Conservation (phyloP, 345 rosid species). For the Psidium friedrichsthalianum region DNA sequence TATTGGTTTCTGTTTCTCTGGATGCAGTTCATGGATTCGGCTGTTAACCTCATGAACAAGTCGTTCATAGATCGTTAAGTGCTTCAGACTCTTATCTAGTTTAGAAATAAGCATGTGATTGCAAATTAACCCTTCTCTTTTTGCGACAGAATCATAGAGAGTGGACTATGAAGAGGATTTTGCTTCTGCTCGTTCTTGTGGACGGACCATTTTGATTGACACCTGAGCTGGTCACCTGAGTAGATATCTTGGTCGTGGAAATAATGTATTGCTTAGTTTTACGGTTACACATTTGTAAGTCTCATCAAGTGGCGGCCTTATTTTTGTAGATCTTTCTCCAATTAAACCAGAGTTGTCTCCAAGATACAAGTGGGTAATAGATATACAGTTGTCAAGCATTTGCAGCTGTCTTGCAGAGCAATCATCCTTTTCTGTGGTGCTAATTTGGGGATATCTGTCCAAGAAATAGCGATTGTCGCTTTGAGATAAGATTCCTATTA, state of each 20-base stretch:
- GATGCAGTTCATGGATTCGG: slow-evolving; percentile 86
- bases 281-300: background rate
- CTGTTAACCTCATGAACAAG: slow-evolving; percentile 76
- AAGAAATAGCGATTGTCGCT: background rate
- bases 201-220: background rate
- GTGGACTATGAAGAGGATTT: background rate
- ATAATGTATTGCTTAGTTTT: background rate
- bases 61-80: slow-evolving; percentile 67
- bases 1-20: background rate
- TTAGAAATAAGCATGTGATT: background rate
- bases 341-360: background rate
- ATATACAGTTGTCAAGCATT: background rate
- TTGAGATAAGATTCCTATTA: background rate
- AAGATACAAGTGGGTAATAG: background rate
- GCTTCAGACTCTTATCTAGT: background rate
- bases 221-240: background rate
- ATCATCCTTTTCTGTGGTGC: background rate
- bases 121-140: background rate
- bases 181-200: background rate
- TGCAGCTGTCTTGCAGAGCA: background rate
- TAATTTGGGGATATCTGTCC: background rate
- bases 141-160: background rate
- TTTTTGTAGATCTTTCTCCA: background rate
- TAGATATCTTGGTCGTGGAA: background rate
- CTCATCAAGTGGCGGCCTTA: background rate